Evolutionary conservation across 805 yeast species (phyloP), one percentile per base, ranked within the genome.

Genomic region (Saitoella complicata): DNA sequence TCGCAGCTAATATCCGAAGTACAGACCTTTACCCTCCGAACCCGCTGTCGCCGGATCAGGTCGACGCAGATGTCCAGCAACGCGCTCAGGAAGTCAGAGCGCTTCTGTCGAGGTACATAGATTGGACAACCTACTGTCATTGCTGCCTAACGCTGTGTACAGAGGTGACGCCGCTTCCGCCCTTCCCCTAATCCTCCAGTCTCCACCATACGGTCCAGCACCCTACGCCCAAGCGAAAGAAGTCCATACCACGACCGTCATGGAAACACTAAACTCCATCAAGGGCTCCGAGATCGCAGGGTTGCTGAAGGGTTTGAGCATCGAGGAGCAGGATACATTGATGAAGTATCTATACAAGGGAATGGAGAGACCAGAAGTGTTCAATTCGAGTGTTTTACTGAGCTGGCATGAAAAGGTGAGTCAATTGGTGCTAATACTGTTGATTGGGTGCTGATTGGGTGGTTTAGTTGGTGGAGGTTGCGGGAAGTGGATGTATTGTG

Each of bases 271-370:
- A 51, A 72, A 74, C 51, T 76, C 73, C 55, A 77, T 75, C 47
- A 74, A 75, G 53, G 77, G 72, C 53, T 66, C 75, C 39, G 95
- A 87, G 37, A 76, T 87, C 45, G 59, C 76, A 7, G 58, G 63
- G 5, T 66, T 84, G 32, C 75, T 88, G 36, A 69, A 73, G 49
- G 63, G 65, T 35, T 72, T 91, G 54, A 61, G 69, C 37, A 54
- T 71, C 11, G 78, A 74, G 47, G 82, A 85, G 58, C 80, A 79
- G 52, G 88, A 83, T 53, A 76, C 73, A 1, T 72, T 91, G 56
- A 69, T 86, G 40, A 91, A 91, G 60, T 83, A 81, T 59, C 66
- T 91, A 44, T 91, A 87, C 64, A 80, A 78, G 56, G 85, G 85
- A 32, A 85, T 91, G 94, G 67, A 77, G 39, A 64, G 78, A 7